A percentile compares a stretch with the other conserved stretches of the same genome.
phyloP scores from a whole-genome alignment of 345 rosid species.

The Linum trigynum region DNA sequence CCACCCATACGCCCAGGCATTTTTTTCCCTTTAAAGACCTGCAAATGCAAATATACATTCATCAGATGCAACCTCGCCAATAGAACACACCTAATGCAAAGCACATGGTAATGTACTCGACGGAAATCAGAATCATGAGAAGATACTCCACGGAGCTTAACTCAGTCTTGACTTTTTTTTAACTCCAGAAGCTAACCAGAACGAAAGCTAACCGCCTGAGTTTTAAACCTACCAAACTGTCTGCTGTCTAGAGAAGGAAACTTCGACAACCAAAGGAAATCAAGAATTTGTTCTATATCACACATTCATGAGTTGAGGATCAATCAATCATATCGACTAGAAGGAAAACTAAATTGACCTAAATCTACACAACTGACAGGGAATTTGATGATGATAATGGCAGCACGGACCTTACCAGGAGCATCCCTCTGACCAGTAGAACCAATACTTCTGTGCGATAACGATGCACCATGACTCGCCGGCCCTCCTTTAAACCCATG shows the following conservation, averaged over 20 bases:
- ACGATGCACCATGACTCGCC: constrained; percentile 76
- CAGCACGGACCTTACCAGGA: constrained; percentile 65
- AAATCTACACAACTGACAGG: too few species aligned
- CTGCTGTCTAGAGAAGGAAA: neutral
- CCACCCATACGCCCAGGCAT: constrained; percentile 99
- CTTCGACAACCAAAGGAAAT: neutral
- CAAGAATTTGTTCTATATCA: too few species aligned
- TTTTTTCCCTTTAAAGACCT: constrained; percentile 89
- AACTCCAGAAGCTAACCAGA: too few species aligned
- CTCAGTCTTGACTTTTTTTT: neutral
- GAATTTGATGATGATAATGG: too few species aligned
- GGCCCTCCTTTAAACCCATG: constrained; percentile 46
- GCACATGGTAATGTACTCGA: neutral
- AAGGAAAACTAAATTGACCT: too few species aligned
- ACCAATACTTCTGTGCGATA: constrained; percentile 65
- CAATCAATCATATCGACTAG: too few species aligned
- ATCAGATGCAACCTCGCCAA: constrained; percentile 6
- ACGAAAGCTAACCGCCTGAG: too few species aligned
- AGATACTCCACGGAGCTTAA: neutral
- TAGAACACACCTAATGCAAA: neutral
- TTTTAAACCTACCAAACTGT: too few species aligned
- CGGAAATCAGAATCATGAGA: neutral
- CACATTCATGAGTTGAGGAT: too few species aligned
- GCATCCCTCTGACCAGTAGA: constrained; percentile 97
- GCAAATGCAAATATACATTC: neutral